phyloP scores from a whole-genome alignment of 2,329 filamentous ascomycete genomes.

The Curvularia hawaiiensis region DNA sequence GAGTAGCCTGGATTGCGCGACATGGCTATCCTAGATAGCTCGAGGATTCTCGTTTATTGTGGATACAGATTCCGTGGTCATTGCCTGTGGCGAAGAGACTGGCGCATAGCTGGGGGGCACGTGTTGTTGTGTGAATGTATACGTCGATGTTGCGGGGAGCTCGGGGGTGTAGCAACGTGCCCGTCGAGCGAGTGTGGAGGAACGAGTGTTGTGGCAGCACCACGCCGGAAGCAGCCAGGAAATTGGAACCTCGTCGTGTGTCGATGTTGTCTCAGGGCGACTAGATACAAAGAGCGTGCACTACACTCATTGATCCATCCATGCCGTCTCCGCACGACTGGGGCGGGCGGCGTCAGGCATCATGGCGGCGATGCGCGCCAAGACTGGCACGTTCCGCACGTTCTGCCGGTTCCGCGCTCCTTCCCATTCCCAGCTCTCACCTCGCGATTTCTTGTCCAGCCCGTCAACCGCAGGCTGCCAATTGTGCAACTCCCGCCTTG shows the following conservation, averaged over 20 bases:
- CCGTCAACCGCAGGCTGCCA: conserved; percentile 24
- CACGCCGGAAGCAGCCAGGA: not conserved
- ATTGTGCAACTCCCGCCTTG: not conserved
- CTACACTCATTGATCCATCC: not conserved
- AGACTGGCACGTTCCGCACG: conserved; percentile 18
- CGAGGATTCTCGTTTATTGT: conserved; percentile 10
- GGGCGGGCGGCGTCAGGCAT: not conserved
- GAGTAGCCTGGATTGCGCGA: conserved; percentile 43
- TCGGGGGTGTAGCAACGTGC: conserved; percentile 31
- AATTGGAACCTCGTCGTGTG: not conserved
- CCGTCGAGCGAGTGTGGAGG: not conserved
- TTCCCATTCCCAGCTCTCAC: conserved; percentile 13
- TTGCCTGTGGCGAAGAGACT: conserved; percentile 15
- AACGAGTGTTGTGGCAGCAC: not conserved
- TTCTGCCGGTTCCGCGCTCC: conserved; percentile 23
- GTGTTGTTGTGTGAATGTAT: conserved; percentile 3
- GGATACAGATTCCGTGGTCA: conserved; percentile 17
- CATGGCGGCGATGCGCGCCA: conserved; percentile 21
- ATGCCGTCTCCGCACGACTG: not conserved
- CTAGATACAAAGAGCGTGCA: not conserved
- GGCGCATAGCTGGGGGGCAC: conserved; percentile 18
- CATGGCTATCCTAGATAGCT: conserved; percentile 33
- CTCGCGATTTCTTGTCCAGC: conserved; percentile 22
- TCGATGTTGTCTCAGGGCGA: not conserved
- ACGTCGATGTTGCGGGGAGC: conserved; percentile 31